Percentiles rank a stretch among this genome's conserved stretches.
Conservation (phyloP, 495 filamentous ascomycete species). For the Aspergillus haitiensis region DNA sequence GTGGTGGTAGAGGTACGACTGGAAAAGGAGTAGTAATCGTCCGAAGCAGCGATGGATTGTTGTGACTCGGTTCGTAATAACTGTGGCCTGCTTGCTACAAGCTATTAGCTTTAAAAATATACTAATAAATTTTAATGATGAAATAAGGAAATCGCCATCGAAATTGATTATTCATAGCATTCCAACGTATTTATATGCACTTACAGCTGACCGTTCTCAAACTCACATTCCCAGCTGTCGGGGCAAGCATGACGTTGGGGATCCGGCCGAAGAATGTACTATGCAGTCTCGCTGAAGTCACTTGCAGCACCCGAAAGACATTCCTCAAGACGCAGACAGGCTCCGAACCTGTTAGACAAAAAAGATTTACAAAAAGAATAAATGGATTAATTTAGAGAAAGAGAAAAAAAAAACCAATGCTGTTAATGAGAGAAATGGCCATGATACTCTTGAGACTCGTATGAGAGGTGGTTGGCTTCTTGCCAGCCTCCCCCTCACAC, state of each 20-base stretch:
- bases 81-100: constrained; percentile 53
- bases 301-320: constrained; percentile 26
- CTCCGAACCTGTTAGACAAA: no score
- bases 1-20: constrained; percentile 46
- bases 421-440: not conserved
- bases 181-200: constrained; percentile 7
- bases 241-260: constrained; percentile 37
- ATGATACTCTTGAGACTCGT: not conserved
- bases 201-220: constrained; percentile 41
- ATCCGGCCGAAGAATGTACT: constrained; percentile 24
- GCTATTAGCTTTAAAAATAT: constrained; percentile 1
- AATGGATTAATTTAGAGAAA: not conserved
- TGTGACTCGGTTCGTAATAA: constrained; percentile 53
- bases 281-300: constrained; percentile 19
- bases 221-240: constrained; percentile 32
- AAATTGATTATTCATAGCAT: no score
- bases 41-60: constrained; percentile 64
- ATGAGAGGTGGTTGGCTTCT: constrained; percentile 21
- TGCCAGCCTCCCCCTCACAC: constrained; percentile 10
- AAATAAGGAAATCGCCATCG: not conserved
- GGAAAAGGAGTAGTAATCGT: constrained; percentile 68
- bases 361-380: constrained; percentile 8
- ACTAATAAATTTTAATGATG: not conserved
- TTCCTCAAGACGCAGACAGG: constrained; percentile 21
- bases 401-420: constrained; percentile 8